Evolutionary conservation across 2,329 filamentous ascomycete genomes (phyloP), one percentile per base, ranked within the genome.

Genomic region (Phialophora verrucosa): DNA sequence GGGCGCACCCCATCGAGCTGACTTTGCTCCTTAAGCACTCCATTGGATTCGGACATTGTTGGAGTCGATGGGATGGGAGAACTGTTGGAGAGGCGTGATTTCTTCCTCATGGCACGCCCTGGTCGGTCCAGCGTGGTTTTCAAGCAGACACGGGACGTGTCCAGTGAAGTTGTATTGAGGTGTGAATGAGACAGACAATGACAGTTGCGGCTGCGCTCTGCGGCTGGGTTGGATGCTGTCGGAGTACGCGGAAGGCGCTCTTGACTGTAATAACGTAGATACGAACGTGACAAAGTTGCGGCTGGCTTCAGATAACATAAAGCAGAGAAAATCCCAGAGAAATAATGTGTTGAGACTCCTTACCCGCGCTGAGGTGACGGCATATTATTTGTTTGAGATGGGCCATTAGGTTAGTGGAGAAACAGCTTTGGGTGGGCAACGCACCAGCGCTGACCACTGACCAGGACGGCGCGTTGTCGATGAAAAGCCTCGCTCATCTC

Each of bases 31-130:
- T 71, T 70, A 44, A 68, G 59, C 59, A 67, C 56, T 64, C 70
- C 69, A 67, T 70, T 69, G 54, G 63, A 58, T 66, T 72, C 67
- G 49, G 71, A 64, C 71, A 73, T 73, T 29, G 23, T 63, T 55
- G 65, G 58, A 53, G 23, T 62, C n/a, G 68, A 31, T 8, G 63
- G 60, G 23, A 59, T 62, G n/a, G 68, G 63, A 32, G 65, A 66
- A 59, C 50, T 53, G 61, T 54, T 66, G 51, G 54, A 68, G 47
- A 67, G 65, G 38, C 63, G 65, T 42, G 68, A 64, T 57, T 50
- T 70, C 44, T 58, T 65, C 68, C 65, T 70, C 68, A 70, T 70
- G 65, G 64, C 68, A 67, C 63, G 65, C 42, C 62, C n/a, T 61
- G 38, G 27, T 59, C 44, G 27, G 38, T 50, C 29, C 54, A 42